Percentiles rank a stretch among this genome's conserved stretches.
These are phyloP conservation scores for Saprolegnia parasitica DNA, from an alignment of 352 stramenopile genomes.

Conservation along the genomic window DNA sequence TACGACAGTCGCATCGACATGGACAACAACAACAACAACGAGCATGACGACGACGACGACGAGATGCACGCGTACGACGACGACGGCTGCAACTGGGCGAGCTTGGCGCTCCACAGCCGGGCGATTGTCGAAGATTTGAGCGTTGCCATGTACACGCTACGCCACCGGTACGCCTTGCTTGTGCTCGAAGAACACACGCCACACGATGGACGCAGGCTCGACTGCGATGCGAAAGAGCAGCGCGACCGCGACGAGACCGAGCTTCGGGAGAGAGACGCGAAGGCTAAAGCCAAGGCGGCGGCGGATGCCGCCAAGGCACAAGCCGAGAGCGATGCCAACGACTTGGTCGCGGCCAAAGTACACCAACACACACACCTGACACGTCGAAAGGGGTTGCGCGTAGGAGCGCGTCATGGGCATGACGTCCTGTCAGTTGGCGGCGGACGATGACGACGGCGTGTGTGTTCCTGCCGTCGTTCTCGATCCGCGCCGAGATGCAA, in stretches of 20 bases:
- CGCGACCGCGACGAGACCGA: conserved; percentile 14
- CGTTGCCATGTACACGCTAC: conserved; percentile 27
- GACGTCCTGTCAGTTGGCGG: conserved; percentile 6
- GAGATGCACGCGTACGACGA: not conserved
- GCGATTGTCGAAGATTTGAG: conserved; percentile 29
- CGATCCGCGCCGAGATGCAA: not conserved
- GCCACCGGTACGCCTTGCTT: not conserved
- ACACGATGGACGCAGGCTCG: not conserved
- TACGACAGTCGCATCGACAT: not conserved
- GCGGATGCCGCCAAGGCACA: conserved; percentile 1
- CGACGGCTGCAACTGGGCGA: not conserved
- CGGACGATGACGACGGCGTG: conserved; percentile 3
- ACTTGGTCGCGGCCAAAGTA: conserved; percentile 5
- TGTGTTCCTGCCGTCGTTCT: not conserved
- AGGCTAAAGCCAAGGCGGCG: conserved; percentile 2
- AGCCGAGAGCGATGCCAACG: not conserved
- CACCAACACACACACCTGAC: not conserved
- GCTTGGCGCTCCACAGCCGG: not conserved
- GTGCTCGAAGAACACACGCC: not conserved
- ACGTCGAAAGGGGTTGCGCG: no score
- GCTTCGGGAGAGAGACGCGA: not conserved
- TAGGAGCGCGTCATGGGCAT: conserved; percentile 22
- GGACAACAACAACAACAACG: not conserved
- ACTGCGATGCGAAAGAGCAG: conserved; percentile 17
- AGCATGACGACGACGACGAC: not conserved